Evolutionary conservation across 2,329 filamentous ascomycete species (phyloP).

Genomic region (Penicillium hesseltinei): DNA sequence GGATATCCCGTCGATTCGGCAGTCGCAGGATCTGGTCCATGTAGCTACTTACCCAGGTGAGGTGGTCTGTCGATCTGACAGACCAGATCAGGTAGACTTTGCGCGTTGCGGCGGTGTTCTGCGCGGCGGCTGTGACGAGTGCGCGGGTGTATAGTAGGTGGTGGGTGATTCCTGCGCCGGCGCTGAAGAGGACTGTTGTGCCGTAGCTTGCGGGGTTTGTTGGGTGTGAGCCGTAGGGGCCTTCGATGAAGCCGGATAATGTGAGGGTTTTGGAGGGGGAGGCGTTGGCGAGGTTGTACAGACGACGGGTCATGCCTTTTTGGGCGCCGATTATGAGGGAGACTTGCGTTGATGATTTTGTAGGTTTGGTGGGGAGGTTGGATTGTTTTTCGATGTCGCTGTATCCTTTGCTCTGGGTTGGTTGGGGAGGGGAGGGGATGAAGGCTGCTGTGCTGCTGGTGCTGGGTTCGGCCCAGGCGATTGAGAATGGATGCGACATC

Average conservation of each 20-base stretch:
- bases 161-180: slow-evolving; percentile 65
- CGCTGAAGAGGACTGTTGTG: slow-evolving; percentile 64
- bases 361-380: slow-evolving; percentile 18
- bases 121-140: slow-evolving; percentile 53
- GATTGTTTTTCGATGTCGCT: slow-evolving; percentile 37
- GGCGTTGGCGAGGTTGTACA: slow-evolving; percentile 57
- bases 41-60: slow-evolving; percentile 64
- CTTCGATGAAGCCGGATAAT: slow-evolving; percentile 60
- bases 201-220: slow-evolving; percentile 59
- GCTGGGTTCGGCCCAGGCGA: slow-evolving; percentile 45
- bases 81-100: slow-evolving; percentile 63
- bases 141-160: slow-evolving; percentile 61
- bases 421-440: slow-evolving; percentile 15
- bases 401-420: slow-evolving; percentile 9
- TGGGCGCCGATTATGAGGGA: slow-evolving; percentile 59
- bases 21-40: slow-evolving; percentile 65
- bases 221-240: slow-evolving; percentile 62
- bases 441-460: slow-evolving; percentile 12
- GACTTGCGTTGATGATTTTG: slow-evolving; percentile 38
- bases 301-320: slow-evolving; percentile 62
- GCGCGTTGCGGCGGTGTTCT: slow-evolving; percentile 56
- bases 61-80: slow-evolving; percentile 58
- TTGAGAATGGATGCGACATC: slow-evolving; percentile 52
- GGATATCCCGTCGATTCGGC: slow-evolving; percentile 57
- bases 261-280: slow-evolving; percentile 51